Evolutionary conservation across 2,329 filamentous ascomycete species (phyloP), one percentile per base, ranked within the genome.

Genomic region (Epichloe festucae): DNA sequence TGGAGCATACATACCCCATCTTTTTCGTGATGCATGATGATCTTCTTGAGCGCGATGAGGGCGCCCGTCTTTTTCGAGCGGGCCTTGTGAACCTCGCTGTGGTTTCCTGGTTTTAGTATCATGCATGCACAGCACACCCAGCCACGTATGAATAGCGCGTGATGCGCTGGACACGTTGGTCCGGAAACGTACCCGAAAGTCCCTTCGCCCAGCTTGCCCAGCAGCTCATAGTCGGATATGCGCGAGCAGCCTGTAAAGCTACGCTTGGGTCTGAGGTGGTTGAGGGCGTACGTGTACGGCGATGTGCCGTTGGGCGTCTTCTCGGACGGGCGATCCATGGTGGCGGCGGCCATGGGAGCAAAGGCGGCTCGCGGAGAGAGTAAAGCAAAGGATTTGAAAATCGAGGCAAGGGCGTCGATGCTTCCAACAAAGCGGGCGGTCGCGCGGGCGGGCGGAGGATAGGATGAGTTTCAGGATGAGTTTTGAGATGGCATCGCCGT

Each of bases 11-110:
- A 60, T 70, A 87, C 84, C 48, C 93, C 93, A 69, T 98, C 93
- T 67, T 96, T 97, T 73, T 98, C 93, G 67, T 97, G 95, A 67
- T 97, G 93, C 87, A 97, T 96, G 58, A 98, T 81, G 58, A 98
- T 98, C 77, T 97, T 97, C 74, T 98, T 98, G 63, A 98, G 70
- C 4, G 93, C 93, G 54, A 95, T 86, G 45, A 91, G 68, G 23
- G 79, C 76, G 50, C 87, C 85, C 1, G 82, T 87, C 62, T 78
- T 85, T 61, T 81, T 84, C 31, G 86, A 89, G 55, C 80, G 80
- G 55, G 89, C 93, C 63, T 91, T 93, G 68, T 95, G 89, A 40
- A 97, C 93, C 71, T 97, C 89, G 58, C 84, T 86, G 56, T 17
- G 21, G 31, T 15, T 7, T 40, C 8, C 17, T 23, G n/a, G 1